These are phyloP conservation scores for Mycena indigotica DNA, from an alignment of 768 basidiomycete genomes.

Conservation along the genomic window DNA sequence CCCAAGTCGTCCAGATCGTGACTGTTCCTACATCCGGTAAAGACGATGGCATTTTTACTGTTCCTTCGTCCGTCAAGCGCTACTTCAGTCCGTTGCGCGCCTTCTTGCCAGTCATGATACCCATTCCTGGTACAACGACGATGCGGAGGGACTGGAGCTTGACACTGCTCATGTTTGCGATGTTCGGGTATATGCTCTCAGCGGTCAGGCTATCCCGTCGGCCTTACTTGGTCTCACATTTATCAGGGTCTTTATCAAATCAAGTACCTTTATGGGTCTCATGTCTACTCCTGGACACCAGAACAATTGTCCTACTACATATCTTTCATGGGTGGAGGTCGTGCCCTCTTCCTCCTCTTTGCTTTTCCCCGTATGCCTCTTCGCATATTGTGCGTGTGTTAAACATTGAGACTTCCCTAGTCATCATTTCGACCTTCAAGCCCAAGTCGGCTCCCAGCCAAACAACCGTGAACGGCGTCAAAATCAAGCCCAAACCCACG, in stretches of 20 bases:
- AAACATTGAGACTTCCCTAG: slow-evolving; percentile 45
- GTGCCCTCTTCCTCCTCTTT: slow-evolving; percentile 64
- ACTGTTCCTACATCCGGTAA: background rate
- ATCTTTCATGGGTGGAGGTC: slow-evolving; percentile 61
- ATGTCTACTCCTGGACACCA: slow-evolving; percentile 71
- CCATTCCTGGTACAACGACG: slow-evolving; percentile 40
- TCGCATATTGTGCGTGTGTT: too few relatives aligned
- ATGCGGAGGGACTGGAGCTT: slow-evolving; percentile 78
- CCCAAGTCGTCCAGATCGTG: background rate
- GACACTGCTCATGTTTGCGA: slow-evolving; percentile 63
- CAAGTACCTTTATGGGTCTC: slow-evolving; percentile 80
- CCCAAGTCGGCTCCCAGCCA: slow-evolving; percentile 28
- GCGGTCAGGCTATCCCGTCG: slow-evolving; percentile 54
- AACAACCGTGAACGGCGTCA: slow-evolving; percentile 4
- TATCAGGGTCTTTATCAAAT: slow-evolving; percentile 72
- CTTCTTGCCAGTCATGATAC: slow-evolving; percentile 64
- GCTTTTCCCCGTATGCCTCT: slow-evolving; percentile 37
- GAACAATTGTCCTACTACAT: slow-evolving; percentile 79
- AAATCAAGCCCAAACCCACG: slow-evolving; percentile 38
- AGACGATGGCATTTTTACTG: background rate
- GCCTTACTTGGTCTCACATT: background rate
- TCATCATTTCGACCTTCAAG: slow-evolving; percentile 65
- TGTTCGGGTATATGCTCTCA: slow-evolving; percentile 68
- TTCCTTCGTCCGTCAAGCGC: slow-evolving; percentile 35
- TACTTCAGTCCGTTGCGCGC: slow-evolving; percentile 63